These are phyloP conservation scores for Mesembryanthemum crystallinum DNA, from an alignment of 148 eudicot genomes.

Conservation along the genomic window DNA sequence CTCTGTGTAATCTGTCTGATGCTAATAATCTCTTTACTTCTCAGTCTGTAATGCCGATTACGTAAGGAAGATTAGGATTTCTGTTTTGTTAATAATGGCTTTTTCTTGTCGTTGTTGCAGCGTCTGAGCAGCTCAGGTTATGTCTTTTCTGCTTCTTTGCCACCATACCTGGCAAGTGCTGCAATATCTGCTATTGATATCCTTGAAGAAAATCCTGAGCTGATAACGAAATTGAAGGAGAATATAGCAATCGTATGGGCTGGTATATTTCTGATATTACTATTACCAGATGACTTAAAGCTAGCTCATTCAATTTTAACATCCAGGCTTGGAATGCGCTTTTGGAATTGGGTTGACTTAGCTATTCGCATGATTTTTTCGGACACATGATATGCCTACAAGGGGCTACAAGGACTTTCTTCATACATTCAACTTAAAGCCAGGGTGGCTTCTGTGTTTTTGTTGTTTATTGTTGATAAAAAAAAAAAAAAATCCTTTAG, in stretches of 20 bases:
- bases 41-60: neutral
- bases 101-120: slow-evolving; percentile 38
- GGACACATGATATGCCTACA: neutral
- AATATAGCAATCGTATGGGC: slow-evolving; percentile 56
- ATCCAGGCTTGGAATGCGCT: neutral
- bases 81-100: neutral
- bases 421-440: neutral
- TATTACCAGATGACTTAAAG: neutral
- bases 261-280: slow-evolving; percentile 45
- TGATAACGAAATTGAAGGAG: slow-evolving; percentile 56
- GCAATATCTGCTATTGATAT: slow-evolving; percentile 91
- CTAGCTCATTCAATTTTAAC: neutral
- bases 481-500: neutral
- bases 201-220: slow-evolving; percentile 68
- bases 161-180: slow-evolving; percentile 95
- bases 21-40: neutral
- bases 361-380: neutral
- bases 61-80: neutral
- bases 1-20: neutral
- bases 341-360: neutral
- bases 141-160: slow-evolving; percentile 96
- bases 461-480: neutral
- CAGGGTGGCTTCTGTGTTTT: neutral
- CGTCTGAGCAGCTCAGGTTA: slow-evolving; percentile 96
- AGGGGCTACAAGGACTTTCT: neutral